phyloP scores from a whole-genome alignment of 164 flowering plant genomes.

The Kingdonia uniflora region DNA sequence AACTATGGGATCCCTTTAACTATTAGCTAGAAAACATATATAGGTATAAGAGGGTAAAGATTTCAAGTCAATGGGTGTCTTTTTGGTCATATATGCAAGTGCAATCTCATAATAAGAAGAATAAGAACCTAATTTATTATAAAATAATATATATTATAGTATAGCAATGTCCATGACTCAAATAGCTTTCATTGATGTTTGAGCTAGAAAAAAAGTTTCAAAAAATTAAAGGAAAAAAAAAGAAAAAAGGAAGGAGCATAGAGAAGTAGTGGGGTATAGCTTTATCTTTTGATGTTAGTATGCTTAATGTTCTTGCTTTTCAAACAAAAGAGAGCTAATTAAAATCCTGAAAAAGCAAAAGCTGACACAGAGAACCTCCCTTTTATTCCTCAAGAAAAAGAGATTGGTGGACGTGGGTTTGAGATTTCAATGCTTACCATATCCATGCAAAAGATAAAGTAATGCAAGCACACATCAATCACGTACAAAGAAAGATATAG shows the following conservation, averaged over 20 bases:
- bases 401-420: slow-evolving; percentile 23
- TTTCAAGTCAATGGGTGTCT: slow-evolving; percentile 18
- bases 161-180: too few species aligned
- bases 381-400: slow-evolving; percentile 22
- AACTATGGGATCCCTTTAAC: too few species aligned
- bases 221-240: too few species aligned
- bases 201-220: background rate
- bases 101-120: slow-evolving; percentile 17
- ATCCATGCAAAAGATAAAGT: slow-evolving; percentile 22
- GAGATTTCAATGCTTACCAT: slow-evolving; percentile 16
- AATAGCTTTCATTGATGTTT: too few species aligned
- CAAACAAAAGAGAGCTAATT: slow-evolving; percentile 5
- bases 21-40: too few species aligned
- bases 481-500: background rate
- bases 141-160: background rate
- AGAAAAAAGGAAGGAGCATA: background rate
- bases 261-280: slow-evolving; percentile 2
- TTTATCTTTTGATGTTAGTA: slow-evolving; percentile 1
- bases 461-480: slow-evolving; percentile 8
- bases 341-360: slow-evolving; percentile 23
- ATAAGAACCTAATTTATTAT: slow-evolving; percentile 10
- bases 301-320: slow-evolving; percentile 13
- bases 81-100: slow-evolving; percentile 22
- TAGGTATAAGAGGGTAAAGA: slow-evolving; percentile 21
- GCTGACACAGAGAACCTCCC: slow-evolving; percentile 26